phyloP scores from a whole-genome alignment of 129 eudicot species.

The Ambrosia artemisiifolia region DNA sequence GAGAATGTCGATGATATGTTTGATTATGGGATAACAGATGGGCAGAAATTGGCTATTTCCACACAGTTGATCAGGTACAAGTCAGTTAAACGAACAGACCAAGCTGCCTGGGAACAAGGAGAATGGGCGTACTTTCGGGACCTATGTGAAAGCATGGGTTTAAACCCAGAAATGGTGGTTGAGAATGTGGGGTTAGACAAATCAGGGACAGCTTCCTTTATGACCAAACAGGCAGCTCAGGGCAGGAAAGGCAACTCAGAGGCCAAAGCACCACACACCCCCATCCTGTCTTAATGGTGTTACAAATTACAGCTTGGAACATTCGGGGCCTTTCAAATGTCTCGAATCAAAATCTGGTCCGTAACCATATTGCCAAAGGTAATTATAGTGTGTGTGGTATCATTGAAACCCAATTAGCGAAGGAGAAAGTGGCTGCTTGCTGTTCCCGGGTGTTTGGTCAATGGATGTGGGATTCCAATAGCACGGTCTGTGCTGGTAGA shows the following conservation, averaged over 20 bases:
- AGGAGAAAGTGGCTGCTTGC: fast-evolving
- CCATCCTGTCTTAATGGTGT: neutral
- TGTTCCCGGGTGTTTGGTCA: neutral
- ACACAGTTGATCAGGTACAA: neutral
- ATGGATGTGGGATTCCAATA: neutral
- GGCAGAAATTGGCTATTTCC: neutral
- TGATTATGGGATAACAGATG: neutral
- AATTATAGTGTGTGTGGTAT: neutral
- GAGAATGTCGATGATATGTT: too few species aligned
- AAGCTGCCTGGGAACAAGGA: neutral
- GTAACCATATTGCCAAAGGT: neutral
- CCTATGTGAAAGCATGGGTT: neutral
- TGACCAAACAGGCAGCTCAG: too few species aligned
- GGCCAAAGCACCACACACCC: neutral
- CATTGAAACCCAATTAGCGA: neutral
- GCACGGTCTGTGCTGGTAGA: neutral
- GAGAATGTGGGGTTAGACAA: neutral
- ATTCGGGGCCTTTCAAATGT: neutral
- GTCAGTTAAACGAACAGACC: neutral
- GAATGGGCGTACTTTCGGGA: neutral
- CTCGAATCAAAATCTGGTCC: neutral
- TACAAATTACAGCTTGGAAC: neutral
- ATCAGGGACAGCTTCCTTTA: too few species aligned
- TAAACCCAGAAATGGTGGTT: neutral
- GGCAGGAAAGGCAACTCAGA: too few species aligned